Evolutionary conservation across 2,329 filamentous ascomycete species (phyloP).

Genomic region (Aspergillus luchuensis): DNA sequence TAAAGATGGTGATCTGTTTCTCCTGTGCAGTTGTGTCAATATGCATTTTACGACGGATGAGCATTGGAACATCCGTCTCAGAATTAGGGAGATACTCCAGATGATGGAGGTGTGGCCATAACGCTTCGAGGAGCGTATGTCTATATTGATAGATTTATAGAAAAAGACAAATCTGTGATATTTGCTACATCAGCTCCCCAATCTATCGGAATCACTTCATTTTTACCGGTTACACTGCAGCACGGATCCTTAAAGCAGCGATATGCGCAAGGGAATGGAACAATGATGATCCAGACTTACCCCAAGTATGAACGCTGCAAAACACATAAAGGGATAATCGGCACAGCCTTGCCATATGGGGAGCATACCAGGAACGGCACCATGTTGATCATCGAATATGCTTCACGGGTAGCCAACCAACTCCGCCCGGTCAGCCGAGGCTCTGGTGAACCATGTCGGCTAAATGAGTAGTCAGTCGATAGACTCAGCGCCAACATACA

Average conservation of each 20-base stretch:
- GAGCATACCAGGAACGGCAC: neutral
- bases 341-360: neutral
- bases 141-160: no score
- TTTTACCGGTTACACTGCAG: neutral
- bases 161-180: no score
- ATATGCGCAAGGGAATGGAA: neutral
- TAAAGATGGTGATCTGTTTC: slow-evolving; percentile 2
- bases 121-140: no score
- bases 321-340: neutral
- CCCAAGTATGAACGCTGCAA: neutral
- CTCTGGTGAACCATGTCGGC: neutral
- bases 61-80: neutral
- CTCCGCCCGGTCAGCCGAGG: slow-evolving; percentile 1
- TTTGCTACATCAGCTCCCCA: neutral
- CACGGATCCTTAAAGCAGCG: neutral
- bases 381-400: neutral
- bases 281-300: neutral
- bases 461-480: neutral
- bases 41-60: neutral
- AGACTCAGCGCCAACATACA: neutral
- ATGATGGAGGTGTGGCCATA: no score
- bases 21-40: neutral
- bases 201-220: neutral
- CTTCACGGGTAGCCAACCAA: slow-evolving; percentile 1
- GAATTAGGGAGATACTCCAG: no score